Evolutionary conservation across 805 yeast species (phyloP), one percentile per base, ranked within the genome.

Genomic region (Cyberlindnera misumaiensis): DNA sequence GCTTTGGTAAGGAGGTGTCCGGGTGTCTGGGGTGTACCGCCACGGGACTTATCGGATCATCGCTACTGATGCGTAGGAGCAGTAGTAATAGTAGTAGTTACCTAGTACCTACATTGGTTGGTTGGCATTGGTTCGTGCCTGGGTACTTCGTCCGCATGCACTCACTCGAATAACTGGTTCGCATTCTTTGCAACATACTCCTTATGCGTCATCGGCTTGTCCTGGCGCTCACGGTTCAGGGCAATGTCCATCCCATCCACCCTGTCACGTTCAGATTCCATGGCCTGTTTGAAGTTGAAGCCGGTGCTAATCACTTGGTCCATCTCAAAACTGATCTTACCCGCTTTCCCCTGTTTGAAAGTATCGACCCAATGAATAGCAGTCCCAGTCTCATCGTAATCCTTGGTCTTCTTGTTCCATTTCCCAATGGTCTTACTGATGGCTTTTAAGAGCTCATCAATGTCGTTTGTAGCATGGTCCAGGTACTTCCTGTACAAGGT

Each of bases 391-490:
- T 78, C 77, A 53, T 77, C 80, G 39, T 59, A 70, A 7, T 62
- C 40, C 3, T 59, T 63, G 25, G 61, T 66, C 26, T 42, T 45
- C 11, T 45, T 41, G 17, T 48, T 54, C 34, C 45, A 39, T 35
- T 58, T 54, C 10, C 61, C 59, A 9, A 67, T 49, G 36, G 60
- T 62, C 57, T 57, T 62, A 11, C 78, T 76, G 8, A 80, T 65
- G 12, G 68, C 61, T 33, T 55, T 54, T 26, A 86, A 57, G 15
- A 87, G 63, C 41, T 68, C 74, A 39, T 73, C 68, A 3, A 87
- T 66, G 45, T 80, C 73, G 56, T 88, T 88, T 0, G 95, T 85
- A 1, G 95, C 95, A 25, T 65, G 62, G 9, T 62, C 48, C 46
- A 75, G 57, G 49, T 67, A 80, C 36, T 69, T 65, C 1, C 44